Evolutionary conservation across 192 early-diverging fungal species (phyloP).

Genomic region (Jimgerdemannia flammicorona): DNA sequence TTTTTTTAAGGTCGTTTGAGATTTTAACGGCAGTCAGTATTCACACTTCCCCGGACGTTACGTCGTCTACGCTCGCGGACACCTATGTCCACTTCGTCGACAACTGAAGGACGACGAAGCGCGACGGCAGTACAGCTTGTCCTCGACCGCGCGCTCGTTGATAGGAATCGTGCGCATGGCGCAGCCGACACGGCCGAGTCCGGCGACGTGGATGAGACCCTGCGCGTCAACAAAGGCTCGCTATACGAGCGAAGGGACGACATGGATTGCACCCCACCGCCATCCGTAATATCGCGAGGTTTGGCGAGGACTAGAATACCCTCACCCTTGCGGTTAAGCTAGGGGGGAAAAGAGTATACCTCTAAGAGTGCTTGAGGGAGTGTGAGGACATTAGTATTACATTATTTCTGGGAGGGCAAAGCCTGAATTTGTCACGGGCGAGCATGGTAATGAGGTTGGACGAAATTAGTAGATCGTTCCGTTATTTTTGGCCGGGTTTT

Average conservation of each 20-base stretch:
- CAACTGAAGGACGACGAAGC: slow-evolving; percentile 51
- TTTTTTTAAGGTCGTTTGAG: background rate
- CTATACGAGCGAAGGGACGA: slow-evolving; percentile 52
- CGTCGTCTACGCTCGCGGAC: background rate
- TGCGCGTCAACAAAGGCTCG: slow-evolving; percentile 82
- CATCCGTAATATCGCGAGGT: slow-evolving; percentile 74
- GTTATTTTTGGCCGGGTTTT: no score
- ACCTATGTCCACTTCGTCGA: slow-evolving; percentile 50
- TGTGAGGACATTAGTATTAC: slow-evolving; percentile 73
- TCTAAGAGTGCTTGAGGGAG: slow-evolving; percentile 64
- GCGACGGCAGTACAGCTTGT: slow-evolving; percentile 60
- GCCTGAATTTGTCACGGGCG: slow-evolving; percentile 19
- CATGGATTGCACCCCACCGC: slow-evolving; percentile 48
- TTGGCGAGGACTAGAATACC: slow-evolving; percentile 35
- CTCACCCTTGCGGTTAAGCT: slow-evolving; percentile 35
- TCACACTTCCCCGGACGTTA: background rate
- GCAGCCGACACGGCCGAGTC: slow-evolving; percentile 72
- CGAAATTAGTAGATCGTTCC: no score
- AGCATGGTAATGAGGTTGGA: no score
- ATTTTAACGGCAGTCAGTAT: background rate
- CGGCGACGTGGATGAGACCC: slow-evolving; percentile 84
- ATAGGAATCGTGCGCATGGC: slow-evolving; percentile 90
- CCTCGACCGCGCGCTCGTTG: slow-evolving; percentile 81
- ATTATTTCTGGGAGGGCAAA: slow-evolving; percentile 54
- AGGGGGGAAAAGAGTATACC: slow-evolving; percentile 71